Evolutionary conservation across 1,284 basidiomycete genomes (phyloP).

Genomic region (Quambalaria eucalypti): DNA sequence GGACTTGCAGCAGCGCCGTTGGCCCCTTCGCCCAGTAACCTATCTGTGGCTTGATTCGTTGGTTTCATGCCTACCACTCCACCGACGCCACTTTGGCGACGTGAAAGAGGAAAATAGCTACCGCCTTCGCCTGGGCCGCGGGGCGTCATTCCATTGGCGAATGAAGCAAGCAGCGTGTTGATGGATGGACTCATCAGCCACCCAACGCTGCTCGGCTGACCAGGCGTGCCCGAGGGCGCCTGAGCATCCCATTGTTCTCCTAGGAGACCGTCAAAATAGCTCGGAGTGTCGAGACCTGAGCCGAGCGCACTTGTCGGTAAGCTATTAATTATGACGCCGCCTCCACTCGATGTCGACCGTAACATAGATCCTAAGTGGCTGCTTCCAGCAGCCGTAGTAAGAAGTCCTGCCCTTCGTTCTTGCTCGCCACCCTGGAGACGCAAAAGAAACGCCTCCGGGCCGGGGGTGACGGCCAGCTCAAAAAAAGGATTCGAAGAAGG

Average conservation of each 20-base stretch:
- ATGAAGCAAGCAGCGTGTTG: slow-evolving; percentile 25
- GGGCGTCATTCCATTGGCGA: slow-evolving; percentile 14
- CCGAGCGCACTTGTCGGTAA: neutral
- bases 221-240: slow-evolving; percentile 2
- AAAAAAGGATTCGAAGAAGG: slow-evolving; percentile 2
- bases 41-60: no score
- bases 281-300: neutral
- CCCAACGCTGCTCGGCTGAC: slow-evolving; percentile 9
- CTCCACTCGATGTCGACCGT: no score
- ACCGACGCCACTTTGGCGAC: neutral
- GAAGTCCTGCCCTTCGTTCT: slow-evolving; percentile 24
- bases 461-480: slow-evolving; percentile 18
- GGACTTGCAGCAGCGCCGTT: no score
- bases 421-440: slow-evolving; percentile 32
- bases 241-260: neutral
- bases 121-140: slow-evolving; percentile 8
- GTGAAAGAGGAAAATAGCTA: slow-evolving; percentile 3
- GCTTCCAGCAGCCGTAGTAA: neutral
- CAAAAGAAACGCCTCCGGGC: slow-evolving; percentile 34
- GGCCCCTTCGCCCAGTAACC: no score
- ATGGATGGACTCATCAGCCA: slow-evolving; percentile 36
- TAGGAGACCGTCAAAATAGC: no score
- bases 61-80: no score
- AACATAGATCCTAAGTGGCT: no score
- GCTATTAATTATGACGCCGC: neutral